phyloP scores from a whole-genome alignment of 768 basidiomycete genomes.

The Pleurotus tuber-regium region DNA sequence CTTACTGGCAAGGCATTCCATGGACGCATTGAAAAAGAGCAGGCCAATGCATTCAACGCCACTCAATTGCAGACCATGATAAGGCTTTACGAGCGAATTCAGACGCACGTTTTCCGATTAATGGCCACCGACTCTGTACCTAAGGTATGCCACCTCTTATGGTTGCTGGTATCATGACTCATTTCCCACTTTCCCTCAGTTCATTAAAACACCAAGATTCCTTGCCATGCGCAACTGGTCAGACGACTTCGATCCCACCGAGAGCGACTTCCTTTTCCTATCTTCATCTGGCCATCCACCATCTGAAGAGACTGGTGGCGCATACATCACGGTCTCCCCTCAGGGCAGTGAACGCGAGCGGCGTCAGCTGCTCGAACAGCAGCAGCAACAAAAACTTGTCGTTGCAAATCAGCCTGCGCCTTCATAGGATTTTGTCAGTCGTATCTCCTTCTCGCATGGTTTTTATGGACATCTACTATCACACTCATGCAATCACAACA shows the following conservation, averaged over 20 bases:
- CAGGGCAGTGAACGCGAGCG: slow-evolving; percentile 72
- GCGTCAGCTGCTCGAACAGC: slow-evolving; percentile 25
- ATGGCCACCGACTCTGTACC: slow-evolving; percentile 99
- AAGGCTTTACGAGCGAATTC: slow-evolving; percentile 91
- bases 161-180: slow-evolving; percentile 1
- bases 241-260: slow-evolving; percentile 70
- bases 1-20: slow-evolving; percentile 75
- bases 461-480: slow-evolving; percentile 21
- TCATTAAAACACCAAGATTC: slow-evolving; percentile 86
- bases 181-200: slow-evolving; percentile 40
- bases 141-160: slow-evolving; percentile 52
- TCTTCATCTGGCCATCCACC: slow-evolving; percentile 34
- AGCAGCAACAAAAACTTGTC: neutral
- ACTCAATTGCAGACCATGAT: slow-evolving; percentile 96
- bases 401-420: slow-evolving; percentile 16
- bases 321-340: slow-evolving; percentile 84
- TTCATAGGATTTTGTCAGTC: slow-evolving; percentile 20
- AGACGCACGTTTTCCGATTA: slow-evolving; percentile 92
- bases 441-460: slow-evolving; percentile 21
- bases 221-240: slow-evolving; percentile 75
- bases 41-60: slow-evolving; percentile 84
- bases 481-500: slow-evolving; percentile 23
- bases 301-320: slow-evolving; percentile 74
- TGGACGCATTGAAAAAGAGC: slow-evolving; percentile 78
- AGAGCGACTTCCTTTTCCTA: slow-evolving; percentile 56